Base-by-base conservation (phyloP, 2,329 filamentous ascomycete genomes). In the Hypoxylon sp. region DNA sequence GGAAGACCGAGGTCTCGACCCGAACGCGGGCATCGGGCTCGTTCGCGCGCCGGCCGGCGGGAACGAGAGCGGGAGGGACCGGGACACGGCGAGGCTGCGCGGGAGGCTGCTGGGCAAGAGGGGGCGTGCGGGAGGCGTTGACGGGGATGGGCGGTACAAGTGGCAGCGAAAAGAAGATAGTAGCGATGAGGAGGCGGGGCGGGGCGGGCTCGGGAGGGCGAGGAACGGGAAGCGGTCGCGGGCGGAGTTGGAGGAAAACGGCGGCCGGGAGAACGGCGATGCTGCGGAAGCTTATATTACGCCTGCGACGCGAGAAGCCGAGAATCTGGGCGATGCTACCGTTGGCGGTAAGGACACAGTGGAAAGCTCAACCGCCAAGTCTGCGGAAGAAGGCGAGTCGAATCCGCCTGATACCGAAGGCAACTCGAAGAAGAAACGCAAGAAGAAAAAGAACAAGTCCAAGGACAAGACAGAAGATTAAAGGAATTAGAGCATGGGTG, bases 111-210 rank as follows among this genome's bases (percentile, higher is more conserved):
- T 74, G 2, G 71, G 72, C 30, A 70, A 69, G 11, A 63, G 69
- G 13, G 62, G 59, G 15, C 62, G 39, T 4, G 54, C 20, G 19
- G 34, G 15, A 3, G 39, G 32, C n/a, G 47, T 13, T 2, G 44
- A 41, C 10, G 56, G 30, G 3, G 53, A 24, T 1, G 54, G 56
- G 5, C 57, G 51, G 22, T 55, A 65, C 50, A 62, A 37, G 44
- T 54, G 67, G 54, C 56, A 46, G 59, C 58, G 65, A 17, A 62
- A 60, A 37, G 65, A 70, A 13, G 69, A 69, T 6, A 71, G 70
- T 30, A 73, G 70, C 24, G 74, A 76, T 28, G 73, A 75, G 44
- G 74, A 76, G 56, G 56, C 70, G 4, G 74, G 75, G 24, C 72
- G 75, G 49, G 70, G 74, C 59, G 74, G 69, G 30, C 62, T 76